A percentile compares a stretch with the other conserved stretches of the same genome.
Conservation (phyloP, 305 asterid genomes). For the Striga hermonthica region DNA sequence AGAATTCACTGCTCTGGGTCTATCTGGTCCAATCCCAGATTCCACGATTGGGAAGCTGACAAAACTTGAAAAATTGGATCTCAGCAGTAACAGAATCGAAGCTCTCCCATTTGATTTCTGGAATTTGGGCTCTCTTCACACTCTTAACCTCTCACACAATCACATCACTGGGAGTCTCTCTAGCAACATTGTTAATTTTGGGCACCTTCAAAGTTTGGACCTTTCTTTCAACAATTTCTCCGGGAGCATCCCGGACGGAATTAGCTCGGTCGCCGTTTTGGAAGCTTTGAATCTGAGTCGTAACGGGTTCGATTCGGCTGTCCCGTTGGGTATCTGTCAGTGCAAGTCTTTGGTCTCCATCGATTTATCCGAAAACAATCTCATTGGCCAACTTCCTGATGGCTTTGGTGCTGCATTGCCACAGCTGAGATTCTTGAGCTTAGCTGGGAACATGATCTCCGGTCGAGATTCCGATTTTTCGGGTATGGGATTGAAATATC, state of each 20-base stretch:
- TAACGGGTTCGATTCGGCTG: constrained; percentile 51
- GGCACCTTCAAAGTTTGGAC: constrained; percentile 63
- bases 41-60: constrained; percentile 74
- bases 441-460: constrained; percentile 55
- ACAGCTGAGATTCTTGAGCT: constrained; percentile 52
- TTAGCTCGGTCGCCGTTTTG: constrained; percentile 58
- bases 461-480: constrained; percentile 67
- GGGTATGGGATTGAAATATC: constrained; percentile 49
- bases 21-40: constrained; percentile 80
- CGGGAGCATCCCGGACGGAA: constrained; percentile 69
- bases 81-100: constrained; percentile 68
- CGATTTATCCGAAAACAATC: constrained; percentile 67
- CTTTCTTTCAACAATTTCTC: constrained; percentile 69
- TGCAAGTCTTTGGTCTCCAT: constrained; percentile 56
- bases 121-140: constrained; percentile 72
- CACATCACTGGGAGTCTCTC: constrained; percentile 53
- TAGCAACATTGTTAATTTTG: constrained; percentile 78
- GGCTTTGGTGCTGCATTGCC: constrained; percentile 68
- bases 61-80: constrained; percentile 68
- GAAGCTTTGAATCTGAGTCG: constrained; percentile 53
- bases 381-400: constrained; percentile 55
- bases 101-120: constrained; percentile 79
- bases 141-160: constrained; percentile 69
- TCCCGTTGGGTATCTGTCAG: constrained; percentile 59
- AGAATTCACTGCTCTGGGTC: constrained; percentile 55